Evolutionary conservation across 2,329 filamentous ascomycete genomes (phyloP).

Genomic region (Pseudogymnoascus sp.): DNA sequence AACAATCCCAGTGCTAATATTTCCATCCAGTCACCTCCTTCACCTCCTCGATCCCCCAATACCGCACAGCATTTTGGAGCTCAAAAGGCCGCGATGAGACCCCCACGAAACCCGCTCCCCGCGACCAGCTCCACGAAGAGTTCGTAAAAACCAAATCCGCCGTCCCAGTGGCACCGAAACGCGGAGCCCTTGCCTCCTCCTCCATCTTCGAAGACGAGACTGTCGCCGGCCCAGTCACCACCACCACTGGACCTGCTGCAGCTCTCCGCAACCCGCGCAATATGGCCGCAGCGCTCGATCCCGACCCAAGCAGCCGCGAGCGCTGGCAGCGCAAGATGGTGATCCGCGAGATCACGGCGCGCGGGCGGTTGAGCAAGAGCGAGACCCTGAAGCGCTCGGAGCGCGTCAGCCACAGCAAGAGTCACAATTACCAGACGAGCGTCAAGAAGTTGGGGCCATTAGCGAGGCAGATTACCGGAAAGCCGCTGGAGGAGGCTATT

Average conservation of each 20-base stretch:
- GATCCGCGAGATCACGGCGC: slow-evolving; percentile 63
- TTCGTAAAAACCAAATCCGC: slow-evolving; percentile 36
- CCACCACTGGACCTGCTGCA: slow-evolving; percentile 7
- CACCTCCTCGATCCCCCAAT: slow-evolving; percentile 14
- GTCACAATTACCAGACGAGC: slow-evolving; percentile 71
- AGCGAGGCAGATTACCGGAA: slow-evolving; percentile 82
- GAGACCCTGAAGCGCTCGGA: slow-evolving; percentile 63
- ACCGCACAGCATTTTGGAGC: slow-evolving; percentile 5
- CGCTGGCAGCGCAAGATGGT: slow-evolving; percentile 82
- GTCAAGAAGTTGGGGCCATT: slow-evolving; percentile 87
- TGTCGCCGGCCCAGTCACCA: slow-evolving; percentile 23
- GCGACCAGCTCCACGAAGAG: slow-evolving; percentile 57
- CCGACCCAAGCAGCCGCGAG: slow-evolving; percentile 63
- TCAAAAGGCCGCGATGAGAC: background rate
- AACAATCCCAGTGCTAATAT: slow-evolving; percentile 24
- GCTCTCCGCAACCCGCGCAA: slow-evolving; percentile 41
- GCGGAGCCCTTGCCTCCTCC: slow-evolving; percentile 41
- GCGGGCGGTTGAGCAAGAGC: slow-evolving; percentile 59
- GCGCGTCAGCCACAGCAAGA: slow-evolving; percentile 52
- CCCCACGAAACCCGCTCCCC: slow-evolving; percentile 33
- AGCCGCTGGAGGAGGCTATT: slow-evolving; percentile 89
- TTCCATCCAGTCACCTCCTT: slow-evolving; percentile 22
- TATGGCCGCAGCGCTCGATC: slow-evolving; percentile 63
- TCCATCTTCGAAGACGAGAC: slow-evolving; percentile 48
- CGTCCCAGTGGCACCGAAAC: slow-evolving; percentile 33